phyloP scores from a whole-genome alignment of 2,329 filamentous ascomycete genomes.

The Periconia sp. region DNA sequence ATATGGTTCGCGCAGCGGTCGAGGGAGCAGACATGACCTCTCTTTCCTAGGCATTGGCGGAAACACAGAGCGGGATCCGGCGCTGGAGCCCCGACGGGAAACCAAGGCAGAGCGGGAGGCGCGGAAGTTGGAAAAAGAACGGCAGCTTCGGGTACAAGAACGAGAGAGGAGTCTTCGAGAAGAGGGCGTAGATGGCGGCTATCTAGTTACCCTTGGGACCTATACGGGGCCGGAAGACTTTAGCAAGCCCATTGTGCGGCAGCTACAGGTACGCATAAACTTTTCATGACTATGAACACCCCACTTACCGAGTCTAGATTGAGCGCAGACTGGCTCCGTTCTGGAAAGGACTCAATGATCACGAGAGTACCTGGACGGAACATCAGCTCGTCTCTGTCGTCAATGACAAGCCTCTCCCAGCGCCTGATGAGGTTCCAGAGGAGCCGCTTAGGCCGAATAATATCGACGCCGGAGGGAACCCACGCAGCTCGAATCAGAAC shows the following conservation, averaged over 20 bases:
- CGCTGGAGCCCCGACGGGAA: conserved; percentile 72
- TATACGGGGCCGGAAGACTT: conserved; percentile 95
- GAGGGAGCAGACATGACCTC: conserved; percentile 64
- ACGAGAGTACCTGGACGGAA: conserved; percentile 88
- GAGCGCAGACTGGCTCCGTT: conserved; percentile 92
- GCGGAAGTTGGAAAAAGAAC: conserved; percentile 81
- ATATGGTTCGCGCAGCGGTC: conserved; percentile 55
- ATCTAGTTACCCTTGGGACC: conserved; percentile 89
- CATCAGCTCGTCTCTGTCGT: conserved; percentile 93
- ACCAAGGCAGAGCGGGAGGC: conserved; percentile 92
- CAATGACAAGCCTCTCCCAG: conserved; percentile 80
- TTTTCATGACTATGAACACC: conserved; percentile 11
- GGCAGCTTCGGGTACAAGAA: conserved; percentile 76
- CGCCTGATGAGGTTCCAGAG: conserved; percentile 81
- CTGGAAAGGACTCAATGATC: conserved; percentile 91
- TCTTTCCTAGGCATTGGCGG: conserved; percentile 64
- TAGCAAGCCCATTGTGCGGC: conserved; percentile 84
- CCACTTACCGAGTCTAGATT: conserved; percentile 65
- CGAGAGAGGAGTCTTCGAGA: conserved; percentile 88
- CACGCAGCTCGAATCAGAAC: conserved; percentile 63
- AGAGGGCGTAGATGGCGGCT: conserved; percentile 93
- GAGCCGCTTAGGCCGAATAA: conserved; percentile 56
- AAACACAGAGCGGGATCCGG: conserved; percentile 56
- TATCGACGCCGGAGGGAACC: conserved; percentile 46
- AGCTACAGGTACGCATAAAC: conserved; percentile 74